Conservation (phyloP, 2,329 filamentous ascomycete genomes). For the Scedosporium minutisporum region DNA sequence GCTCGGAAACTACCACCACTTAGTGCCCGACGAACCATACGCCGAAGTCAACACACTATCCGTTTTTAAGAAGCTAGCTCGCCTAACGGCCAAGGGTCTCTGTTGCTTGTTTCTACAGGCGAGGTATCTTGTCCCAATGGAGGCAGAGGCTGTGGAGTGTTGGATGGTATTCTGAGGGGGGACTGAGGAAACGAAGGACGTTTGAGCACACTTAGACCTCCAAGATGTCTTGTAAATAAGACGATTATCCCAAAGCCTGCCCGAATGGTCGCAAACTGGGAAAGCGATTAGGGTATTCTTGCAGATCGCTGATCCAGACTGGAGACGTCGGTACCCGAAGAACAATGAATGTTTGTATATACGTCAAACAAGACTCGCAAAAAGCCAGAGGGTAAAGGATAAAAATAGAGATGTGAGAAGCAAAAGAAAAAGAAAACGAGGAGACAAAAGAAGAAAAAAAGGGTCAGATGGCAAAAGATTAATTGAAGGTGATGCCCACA, state of each 20-base stretch:
- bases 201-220: background rate
- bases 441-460: background rate
- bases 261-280: too few relatives aligned
- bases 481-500: background rate
- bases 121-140: conserved; percentile 2
- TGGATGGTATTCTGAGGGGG: background rate
- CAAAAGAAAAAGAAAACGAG: background rate
- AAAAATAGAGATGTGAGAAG: background rate
- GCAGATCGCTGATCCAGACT: too few relatives aligned
- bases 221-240: too few relatives aligned
- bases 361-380: background rate
- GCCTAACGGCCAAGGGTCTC: background rate
- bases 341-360: background rate
- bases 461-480: background rate
- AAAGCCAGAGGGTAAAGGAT: background rate
- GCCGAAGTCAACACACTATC: background rate
- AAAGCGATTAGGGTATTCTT: too few relatives aligned
- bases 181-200: background rate
- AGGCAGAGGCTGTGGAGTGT: background rate
- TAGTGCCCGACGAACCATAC: background rate
- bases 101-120: background rate
- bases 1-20: too few relatives aligned
- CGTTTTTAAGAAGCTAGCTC: background rate
- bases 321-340: too few relatives aligned
- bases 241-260: too few relatives aligned